phyloP scores from a whole-genome alignment of 768 basidiomycete species.

The Mycena crocata region DNA sequence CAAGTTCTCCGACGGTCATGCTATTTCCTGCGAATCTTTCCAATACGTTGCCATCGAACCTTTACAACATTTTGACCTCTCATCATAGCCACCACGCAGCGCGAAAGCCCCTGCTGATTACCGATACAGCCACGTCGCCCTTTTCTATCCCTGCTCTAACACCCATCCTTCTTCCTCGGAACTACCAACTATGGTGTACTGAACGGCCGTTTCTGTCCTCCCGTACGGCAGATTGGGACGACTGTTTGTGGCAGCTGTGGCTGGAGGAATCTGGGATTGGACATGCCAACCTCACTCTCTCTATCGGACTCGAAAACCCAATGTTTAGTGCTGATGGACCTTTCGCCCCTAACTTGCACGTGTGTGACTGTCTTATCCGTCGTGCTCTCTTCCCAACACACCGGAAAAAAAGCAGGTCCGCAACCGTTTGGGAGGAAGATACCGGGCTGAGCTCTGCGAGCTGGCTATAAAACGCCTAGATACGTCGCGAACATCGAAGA shows the following conservation, averaged over 20 bases:
- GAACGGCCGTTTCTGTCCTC: constrained; percentile 61
- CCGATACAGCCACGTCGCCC: constrained; percentile 41
- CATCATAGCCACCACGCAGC: constrained; percentile 17
- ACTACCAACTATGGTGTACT: constrained; percentile 70
- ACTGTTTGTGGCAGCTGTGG: constrained; percentile 76
- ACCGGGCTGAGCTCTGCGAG: constrained; percentile 66
- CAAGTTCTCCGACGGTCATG: constrained; percentile 58
- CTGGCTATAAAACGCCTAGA: constrained; percentile 56
- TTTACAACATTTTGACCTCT: constrained; percentile 32
- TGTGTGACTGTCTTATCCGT: neutral
- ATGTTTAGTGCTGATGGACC: too few relatives aligned
- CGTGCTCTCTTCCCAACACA: neutral
- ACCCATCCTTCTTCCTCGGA: constrained; percentile 56
- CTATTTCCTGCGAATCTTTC: constrained; percentile 63
- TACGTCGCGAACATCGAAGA: constrained; percentile 42
- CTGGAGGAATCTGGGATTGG: constrained; percentile 60
- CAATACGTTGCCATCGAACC: constrained; percentile 35
- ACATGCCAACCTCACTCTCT: constrained; percentile 22
- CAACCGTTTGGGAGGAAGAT: constrained; percentile 59
- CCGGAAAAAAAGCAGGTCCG: constrained; percentile 54
- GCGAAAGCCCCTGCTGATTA: constrained; percentile 33
- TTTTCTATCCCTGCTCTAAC: constrained; percentile 56
- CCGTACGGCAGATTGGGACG: constrained; percentile 67
- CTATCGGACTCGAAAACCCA: constrained; percentile 1
- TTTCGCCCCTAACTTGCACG: too few relatives aligned